Conservation (phyloP, 345 rosid genomes). For the Zanthoxylum bungeanum region DNA sequence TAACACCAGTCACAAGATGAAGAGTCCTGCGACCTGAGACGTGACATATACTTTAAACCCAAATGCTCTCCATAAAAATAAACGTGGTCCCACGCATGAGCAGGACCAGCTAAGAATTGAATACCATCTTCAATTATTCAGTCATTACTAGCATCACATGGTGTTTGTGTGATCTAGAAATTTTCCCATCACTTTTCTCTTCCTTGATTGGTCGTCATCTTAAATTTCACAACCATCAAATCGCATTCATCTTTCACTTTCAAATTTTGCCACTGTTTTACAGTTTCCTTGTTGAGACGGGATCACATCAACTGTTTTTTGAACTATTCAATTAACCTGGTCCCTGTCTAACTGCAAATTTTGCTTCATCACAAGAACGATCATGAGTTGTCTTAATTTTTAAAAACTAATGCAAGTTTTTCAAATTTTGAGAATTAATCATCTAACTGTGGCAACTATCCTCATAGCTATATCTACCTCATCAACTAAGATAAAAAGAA, state of each 20-base stretch:
- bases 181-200: not conserved
- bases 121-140: not conserved
- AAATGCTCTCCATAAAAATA: not conserved
- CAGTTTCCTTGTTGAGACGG: not conserved
- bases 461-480: too few species aligned
- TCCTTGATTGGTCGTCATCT: not conserved
- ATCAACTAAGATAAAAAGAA: not conserved
- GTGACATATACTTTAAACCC: not conserved
- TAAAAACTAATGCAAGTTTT: too few species aligned
- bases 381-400: too few species aligned
- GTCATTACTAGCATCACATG: slow-evolving; percentile 5
- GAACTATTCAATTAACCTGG: not conserved
- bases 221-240: not conserved
- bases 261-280: not conserved
- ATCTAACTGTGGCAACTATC: too few species aligned
- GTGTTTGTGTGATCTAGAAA: slow-evolving; percentile 1
- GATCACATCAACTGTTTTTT: not conserved
- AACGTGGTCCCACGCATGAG: slow-evolving; percentile 4
- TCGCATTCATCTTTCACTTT: not conserved
- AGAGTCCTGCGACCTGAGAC: not conserved
- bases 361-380: too few species aligned
- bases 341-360: not conserved
- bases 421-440: too few species aligned
- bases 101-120: not conserved
- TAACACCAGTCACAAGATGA: slow-evolving; percentile 4